Evolutionary conservation across 495 filamentous ascomycete genomes (phyloP).

Genomic region (Clavariopsis aquatica): DNA sequence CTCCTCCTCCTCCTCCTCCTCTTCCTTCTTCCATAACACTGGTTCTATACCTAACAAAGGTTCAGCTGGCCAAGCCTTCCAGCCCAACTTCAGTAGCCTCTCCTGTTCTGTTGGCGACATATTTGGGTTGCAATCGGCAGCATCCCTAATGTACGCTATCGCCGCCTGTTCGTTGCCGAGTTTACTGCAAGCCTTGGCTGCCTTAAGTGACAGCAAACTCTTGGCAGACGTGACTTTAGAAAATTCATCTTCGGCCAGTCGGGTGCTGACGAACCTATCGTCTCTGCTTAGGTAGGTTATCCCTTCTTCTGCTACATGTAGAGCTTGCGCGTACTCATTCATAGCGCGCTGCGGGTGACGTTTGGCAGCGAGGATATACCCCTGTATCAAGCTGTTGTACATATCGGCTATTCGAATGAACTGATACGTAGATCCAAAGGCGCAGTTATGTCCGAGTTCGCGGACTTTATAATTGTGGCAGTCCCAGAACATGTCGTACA

Average conservation of each 20-base stretch:
- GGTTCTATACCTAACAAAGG: neutral
- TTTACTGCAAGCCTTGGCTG: slow-evolving; percentile 6
- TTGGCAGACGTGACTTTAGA: neutral
- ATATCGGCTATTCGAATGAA: neutral
- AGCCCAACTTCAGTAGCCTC: neutral
- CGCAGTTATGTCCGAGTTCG: neutral
- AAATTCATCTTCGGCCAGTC: neutral
- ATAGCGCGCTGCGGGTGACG: neutral
- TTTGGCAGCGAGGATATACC: slow-evolving; percentile 2
- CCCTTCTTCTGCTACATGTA: neutral
- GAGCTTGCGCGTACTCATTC: neutral
- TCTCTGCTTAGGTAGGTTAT: neutral
- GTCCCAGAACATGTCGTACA: slow-evolving; percentile 11
- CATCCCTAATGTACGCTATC: neutral
- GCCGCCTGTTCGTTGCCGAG: slow-evolving; percentile 3
- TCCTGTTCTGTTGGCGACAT: neutral
- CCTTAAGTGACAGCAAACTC: slow-evolving; percentile 2
- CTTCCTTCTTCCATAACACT: neutral
- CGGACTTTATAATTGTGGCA: slow-evolving; percentile 5
- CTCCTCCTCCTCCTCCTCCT: too few relatives aligned
- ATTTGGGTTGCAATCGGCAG: neutral
- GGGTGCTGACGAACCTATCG: neutral
- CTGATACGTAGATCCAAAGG: neutral
- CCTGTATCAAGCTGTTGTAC: neutral
- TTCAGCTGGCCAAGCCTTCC: neutral